Conservation (phyloP, 495 filamentous ascomycete genomes). For the Aspergillus egyptiacus region DNA sequence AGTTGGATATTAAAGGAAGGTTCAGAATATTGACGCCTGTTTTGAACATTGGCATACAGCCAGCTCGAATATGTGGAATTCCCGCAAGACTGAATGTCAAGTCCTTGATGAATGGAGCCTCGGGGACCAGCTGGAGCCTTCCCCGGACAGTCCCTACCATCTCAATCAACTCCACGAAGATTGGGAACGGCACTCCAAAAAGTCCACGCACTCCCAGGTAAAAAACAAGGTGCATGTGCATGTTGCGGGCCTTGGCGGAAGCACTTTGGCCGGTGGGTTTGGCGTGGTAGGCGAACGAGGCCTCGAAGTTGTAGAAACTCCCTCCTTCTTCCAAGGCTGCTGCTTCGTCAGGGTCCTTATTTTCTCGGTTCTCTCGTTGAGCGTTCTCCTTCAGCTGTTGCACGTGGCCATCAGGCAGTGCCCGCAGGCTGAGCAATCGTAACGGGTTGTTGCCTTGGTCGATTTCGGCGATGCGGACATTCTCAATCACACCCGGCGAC, state of each 20-base stretch:
- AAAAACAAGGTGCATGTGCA: constrained; percentile 96
- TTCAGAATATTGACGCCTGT: constrained; percentile 88
- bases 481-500: constrained; percentile 81
- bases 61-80: constrained; percentile 77
- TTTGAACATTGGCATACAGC: constrained; percentile 87
- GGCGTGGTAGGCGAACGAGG: constrained; percentile 90
- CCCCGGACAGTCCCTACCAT: constrained; percentile 82
- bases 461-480: constrained; percentile 93
- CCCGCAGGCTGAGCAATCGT: constrained; percentile 81
- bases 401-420: constrained; percentile 77
- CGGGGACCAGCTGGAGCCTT: constrained; percentile 76
- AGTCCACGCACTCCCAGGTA: constrained; percentile 69
- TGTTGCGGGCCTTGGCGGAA: constrained; percentile 79
- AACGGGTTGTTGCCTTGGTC: constrained; percentile 87
- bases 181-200: constrained; percentile 83
- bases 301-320: constrained; percentile 90
- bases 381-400: constrained; percentile 72
- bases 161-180: constrained; percentile 80
- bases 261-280: constrained; percentile 61
- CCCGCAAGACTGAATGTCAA: constrained; percentile 93
- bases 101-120: constrained; percentile 85
- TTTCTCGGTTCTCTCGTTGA: constrained; percentile 69
- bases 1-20: constrained; percentile 86
- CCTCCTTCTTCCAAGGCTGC: constrained; percentile 88
- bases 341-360: constrained; percentile 79